Percentiles rank a stretch among this genome's conserved stretches.
phyloP scores from a whole-genome alignment of 169 alveolate species.

The Perkinsus chesapeaki region DNA sequence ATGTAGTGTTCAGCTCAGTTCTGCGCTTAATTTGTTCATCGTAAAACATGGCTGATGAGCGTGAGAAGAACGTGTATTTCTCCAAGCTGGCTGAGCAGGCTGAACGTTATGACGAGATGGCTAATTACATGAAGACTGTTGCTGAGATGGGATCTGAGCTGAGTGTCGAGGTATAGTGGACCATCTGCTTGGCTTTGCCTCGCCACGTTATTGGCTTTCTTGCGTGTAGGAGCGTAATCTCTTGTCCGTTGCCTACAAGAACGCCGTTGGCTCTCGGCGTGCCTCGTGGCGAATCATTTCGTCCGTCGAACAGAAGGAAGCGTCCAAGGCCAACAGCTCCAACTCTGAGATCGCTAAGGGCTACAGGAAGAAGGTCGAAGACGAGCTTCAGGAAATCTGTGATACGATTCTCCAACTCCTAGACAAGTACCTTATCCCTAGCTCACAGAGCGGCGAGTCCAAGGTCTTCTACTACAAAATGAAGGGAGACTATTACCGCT shows the following conservation, averaged over 20 bases:
- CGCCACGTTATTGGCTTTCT: neutral
- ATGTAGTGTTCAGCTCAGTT: neutral
- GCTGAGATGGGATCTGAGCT: neutral
- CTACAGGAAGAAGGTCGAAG: conserved; percentile 82
- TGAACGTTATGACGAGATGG: conserved; percentile 98
- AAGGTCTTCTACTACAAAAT: conserved; percentile 94
- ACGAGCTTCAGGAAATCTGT: conserved; percentile 86
- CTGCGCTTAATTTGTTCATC: neutral
- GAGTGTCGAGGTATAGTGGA: neutral
- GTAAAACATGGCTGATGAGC: conserved; percentile 7
- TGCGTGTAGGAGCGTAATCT: conserved; percentile 44
- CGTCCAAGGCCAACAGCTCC: conserved; percentile 71
- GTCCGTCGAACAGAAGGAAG: conserved; percentile 86
- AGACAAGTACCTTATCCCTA: conserved; percentile 78
- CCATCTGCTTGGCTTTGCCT: neutral
- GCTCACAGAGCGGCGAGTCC: conserved; percentile 79
- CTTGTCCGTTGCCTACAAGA: conserved; percentile 95
- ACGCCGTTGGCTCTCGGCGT: conserved; percentile 96
- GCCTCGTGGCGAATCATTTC: conserved; percentile 94
- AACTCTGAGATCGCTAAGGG: conserved; percentile 71
- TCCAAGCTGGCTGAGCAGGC: conserved; percentile 99
- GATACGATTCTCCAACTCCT: conserved; percentile 78
- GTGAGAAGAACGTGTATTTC: conserved; percentile 59
- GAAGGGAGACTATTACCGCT: conserved; percentile 99
- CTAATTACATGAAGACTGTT: conserved; percentile 34